phyloP scores from a whole-genome alignment of 2,329 filamentous ascomycete genomes.

The Diplodia seriata region DNA sequence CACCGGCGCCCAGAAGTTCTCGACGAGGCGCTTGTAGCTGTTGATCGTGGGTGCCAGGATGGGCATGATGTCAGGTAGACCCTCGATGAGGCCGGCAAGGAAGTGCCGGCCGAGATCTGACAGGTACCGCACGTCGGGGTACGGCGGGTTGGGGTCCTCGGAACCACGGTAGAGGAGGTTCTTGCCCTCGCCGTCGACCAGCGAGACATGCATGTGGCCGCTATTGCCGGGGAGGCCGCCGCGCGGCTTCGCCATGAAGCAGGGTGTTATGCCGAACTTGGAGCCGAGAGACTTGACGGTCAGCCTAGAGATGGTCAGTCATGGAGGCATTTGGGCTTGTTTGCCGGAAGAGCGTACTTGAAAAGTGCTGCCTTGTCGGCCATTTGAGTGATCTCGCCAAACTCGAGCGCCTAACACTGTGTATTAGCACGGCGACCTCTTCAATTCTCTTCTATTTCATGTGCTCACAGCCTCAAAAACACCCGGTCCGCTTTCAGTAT shows the following conservation, averaged over 20 bases:
- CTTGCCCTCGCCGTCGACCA: constrained; percentile 76
- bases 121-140: constrained; percentile 76
- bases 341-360: constrained; percentile 64
- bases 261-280: constrained; percentile 89
- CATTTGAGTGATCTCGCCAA: constrained; percentile 85
- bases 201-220: constrained; percentile 92
- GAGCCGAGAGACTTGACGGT: constrained; percentile 85
- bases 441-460: neutral
- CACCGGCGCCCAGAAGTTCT: constrained; percentile 99
- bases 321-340: constrained; percentile 76
- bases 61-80: constrained; percentile 94
- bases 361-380: constrained; percentile 91
- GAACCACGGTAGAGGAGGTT: constrained; percentile 82
- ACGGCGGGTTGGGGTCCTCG: constrained; percentile 71
- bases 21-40: constrained; percentile 96
- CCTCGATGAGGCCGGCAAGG: constrained; percentile 85
- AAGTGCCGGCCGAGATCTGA: constrained; percentile 93
- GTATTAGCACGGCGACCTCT: constrained; percentile 36
- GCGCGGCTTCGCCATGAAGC: constrained; percentile 98
- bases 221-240: constrained; percentile 92
- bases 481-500: constrained; percentile 90
- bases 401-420: constrained; percentile 73
- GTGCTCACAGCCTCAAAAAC: constrained; percentile 83
- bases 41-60: constrained; percentile 93
- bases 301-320: constrained; percentile 85